A percentile compares a stretch with the other conserved stretches of the same genome.
Evolutionary conservation across 2,329 filamentous ascomycete genomes (phyloP).

Genomic region (Pseudocercospora cruenta): DNA sequence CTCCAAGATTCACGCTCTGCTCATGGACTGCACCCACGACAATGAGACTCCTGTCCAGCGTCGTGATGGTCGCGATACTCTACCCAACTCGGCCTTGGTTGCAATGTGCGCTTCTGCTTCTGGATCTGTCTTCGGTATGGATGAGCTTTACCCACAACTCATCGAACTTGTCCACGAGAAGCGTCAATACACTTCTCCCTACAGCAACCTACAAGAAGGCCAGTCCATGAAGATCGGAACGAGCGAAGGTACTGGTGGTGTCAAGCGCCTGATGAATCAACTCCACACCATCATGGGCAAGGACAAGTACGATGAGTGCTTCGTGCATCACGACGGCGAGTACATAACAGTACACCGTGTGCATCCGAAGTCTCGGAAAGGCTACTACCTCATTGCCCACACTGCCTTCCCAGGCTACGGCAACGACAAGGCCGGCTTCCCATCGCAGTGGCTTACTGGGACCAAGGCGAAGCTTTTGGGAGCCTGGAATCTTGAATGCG

Average conservation of each 20-base stretch:
- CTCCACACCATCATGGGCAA: conserved; percentile 96
- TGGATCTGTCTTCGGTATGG: conserved; percentile 96
- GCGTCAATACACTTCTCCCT: conserved; percentile 77
- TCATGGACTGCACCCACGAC: conserved; percentile 99
- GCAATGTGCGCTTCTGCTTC: conserved; percentile 94
- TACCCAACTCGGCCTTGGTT: conserved; percentile 91
- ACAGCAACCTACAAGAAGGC: conserved; percentile 57
- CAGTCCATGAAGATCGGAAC: conserved; percentile 64
- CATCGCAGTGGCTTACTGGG: conserved; percentile 76
- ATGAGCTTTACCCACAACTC: conserved; percentile 90
- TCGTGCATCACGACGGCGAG: conserved; percentile 94
- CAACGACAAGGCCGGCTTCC: conserved; percentile 78
- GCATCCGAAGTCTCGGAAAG: conserved; percentile 87
- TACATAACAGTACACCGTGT: conserved; percentile 96
- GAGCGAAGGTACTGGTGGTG: conserved; percentile 81
- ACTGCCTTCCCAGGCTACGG: conserved; percentile 93
- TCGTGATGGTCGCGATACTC: conserved; percentile 87
- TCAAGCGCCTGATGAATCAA: conserved; percentile 92
- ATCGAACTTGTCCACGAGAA: conserved; percentile 93
- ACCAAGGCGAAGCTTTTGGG: conserved; percentile 85
- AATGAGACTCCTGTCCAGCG: conserved; percentile 97
- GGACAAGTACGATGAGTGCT: conserved; percentile 91
- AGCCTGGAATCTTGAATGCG: conserved; percentile 89
- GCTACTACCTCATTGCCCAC: conserved; percentile 93
- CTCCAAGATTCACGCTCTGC: conserved; percentile 87